Evolutionary conservation across 192 early-diverging fungal species (phyloP), one percentile per base, ranked within the genome.

Genomic region (Ramicandelaber brevisporus): DNA sequence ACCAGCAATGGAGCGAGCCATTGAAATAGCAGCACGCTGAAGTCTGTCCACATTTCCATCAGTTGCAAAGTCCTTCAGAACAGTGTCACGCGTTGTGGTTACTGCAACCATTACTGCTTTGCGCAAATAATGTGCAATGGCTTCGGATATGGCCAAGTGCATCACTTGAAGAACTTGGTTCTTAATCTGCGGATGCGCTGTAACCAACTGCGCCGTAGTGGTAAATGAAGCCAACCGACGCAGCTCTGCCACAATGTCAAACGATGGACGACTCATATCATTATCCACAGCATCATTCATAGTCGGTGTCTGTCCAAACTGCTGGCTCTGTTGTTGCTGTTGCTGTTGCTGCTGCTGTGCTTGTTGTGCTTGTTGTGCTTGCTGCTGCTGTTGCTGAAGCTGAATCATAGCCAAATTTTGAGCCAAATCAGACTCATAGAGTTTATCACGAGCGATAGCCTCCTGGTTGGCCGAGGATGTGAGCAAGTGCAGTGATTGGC

Each of bases 31-130:
- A 1, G 93, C 74, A 26, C 83, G 76, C 27, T 83, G 63, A 72
- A 98, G 74, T 39, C 80, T 73, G 26, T 78, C 75, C 43, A 95
- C 93, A 43, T 88, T 81, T 3, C 78, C 67, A 45, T 98, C 93
- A 40, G 78, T 63, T 0, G 78, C 79, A 60, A 95, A 95, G 43
- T 98, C 93, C 50, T 98, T 98, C 24, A 76, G 45, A 14, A 95
- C 63, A 17, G 92, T 59, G 40, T 98, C 93, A 3, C 80, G 63
- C 4, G 83, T 92, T 22, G 82, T 80, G 30, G 85, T 79, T 1
- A 73, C 63, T 2, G 89, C 89, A 45, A 98, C 92, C 0, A 75
- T 71, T 0, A 95, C 83, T 8, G 86, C 78, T 32, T 89, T 57
- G 23, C 86, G 85, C 3, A 98, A 83, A 6, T 95, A 82, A 9